Conservation (phyloP, 2,329 filamentous ascomycete species). For the Paracorniculantispora psalliotae region DNA sequence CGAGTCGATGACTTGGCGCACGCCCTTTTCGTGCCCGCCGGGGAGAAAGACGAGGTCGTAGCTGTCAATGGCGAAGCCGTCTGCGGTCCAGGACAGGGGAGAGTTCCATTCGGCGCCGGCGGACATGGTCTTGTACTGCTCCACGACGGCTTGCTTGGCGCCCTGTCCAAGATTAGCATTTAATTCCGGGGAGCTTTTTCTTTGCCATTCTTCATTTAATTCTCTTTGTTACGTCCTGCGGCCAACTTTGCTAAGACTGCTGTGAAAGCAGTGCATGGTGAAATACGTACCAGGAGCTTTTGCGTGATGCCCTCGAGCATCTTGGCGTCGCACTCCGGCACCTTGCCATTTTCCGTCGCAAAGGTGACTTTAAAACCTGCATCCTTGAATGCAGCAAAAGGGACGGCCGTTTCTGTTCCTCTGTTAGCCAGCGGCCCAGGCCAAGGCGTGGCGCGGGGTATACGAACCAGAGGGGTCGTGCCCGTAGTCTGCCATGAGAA, state of each 20-base stretch:
- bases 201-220: no score
- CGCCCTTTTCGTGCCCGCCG: conserved; percentile 48
- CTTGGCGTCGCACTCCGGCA: conserved; percentile 43
- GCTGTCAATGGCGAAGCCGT: conserved; percentile 37
- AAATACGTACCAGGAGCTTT: conserved; percentile 39
- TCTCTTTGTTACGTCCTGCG: no score
- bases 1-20: conserved; percentile 48
- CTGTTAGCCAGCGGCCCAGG: background rate
- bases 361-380: conserved; percentile 45
- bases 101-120: conserved; percentile 35
- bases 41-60: conserved; percentile 48
- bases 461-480: conserved; percentile 48
- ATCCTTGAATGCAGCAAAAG: conserved; percentile 42
- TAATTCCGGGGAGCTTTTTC: background rate
- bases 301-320: conserved; percentile 46
- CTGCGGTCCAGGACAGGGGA: conserved; percentile 40
- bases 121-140: conserved; percentile 39
- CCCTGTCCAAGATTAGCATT: conserved; percentile 28
- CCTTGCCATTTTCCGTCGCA: conserved; percentile 43
- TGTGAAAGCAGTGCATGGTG: background rate
- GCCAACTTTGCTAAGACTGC: no score
- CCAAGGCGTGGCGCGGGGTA: no score
- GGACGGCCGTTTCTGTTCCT: conserved; percentile 43
- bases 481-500: conserved; percentile 51
- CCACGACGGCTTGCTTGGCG: conserved; percentile 36